A percentile compares a stretch with the other conserved stretches of the same genome.
phyloP scores from a whole-genome alignment of 306 rosid genomes.

The Prosopis cineraria region DNA sequence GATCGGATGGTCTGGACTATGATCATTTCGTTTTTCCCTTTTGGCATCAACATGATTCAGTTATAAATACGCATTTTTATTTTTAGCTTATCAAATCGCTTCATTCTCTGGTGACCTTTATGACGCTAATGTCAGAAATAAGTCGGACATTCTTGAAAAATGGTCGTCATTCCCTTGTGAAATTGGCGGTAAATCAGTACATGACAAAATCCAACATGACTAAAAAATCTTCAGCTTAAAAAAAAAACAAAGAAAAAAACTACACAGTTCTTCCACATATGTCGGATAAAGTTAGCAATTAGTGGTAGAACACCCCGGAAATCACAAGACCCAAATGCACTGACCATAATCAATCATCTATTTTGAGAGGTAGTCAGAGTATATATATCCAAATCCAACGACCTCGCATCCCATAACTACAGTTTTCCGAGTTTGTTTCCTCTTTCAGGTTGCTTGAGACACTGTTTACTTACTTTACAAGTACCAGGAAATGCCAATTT shows the following conservation, averaged over 20 bases:
- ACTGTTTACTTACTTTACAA: constrained; percentile 66
- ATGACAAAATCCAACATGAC: neutral
- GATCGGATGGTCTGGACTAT: too few relatives aligned
- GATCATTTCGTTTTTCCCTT: too few relatives aligned
- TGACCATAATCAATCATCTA: neutral
- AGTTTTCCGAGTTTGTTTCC: constrained; percentile 35
- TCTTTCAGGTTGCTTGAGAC: constrained; percentile 37
- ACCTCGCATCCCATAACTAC: constrained; percentile 38
- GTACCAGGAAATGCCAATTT: constrained; percentile 66
- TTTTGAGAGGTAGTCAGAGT: neutral
- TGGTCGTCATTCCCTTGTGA: neutral
- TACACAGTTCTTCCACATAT: neutral
- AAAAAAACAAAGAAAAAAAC: neutral
- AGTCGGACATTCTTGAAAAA: neutral
- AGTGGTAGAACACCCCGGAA: neutral
- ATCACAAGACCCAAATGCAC: neutral
- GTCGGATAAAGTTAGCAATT: neutral
- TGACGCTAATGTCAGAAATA: neutral
- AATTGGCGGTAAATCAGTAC: neutral
- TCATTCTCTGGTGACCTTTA: neutral
- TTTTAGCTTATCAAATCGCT: neutral
- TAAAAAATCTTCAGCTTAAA: neutral
- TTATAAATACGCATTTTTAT: neutral
- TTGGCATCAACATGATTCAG: neutral
- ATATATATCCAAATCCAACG: constrained; percentile 34